Percentiles rank a stretch among this genome's conserved stretches.
Conservation (phyloP, 2,329 filamentous ascomycete genomes). For the Colletotrichum graminicola region DNA sequence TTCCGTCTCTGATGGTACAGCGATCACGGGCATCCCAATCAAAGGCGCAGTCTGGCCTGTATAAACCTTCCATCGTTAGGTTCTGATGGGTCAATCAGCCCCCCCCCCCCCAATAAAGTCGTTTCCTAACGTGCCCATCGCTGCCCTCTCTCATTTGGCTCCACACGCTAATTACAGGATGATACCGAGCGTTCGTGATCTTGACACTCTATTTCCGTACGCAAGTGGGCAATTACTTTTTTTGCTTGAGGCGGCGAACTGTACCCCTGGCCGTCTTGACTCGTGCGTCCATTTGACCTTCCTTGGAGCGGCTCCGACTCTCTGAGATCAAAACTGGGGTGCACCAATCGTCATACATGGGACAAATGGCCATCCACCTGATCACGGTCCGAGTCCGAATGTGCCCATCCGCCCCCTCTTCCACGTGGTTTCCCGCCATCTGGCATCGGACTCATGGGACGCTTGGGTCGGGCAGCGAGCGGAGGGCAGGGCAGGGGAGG, state of each 20-base stretch:
- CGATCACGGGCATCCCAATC: constrained; percentile 3
- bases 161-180: not conserved
- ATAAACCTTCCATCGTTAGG: constrained; percentile 16
- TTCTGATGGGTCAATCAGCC: constrained; percentile 14
- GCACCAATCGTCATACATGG: not conserved
- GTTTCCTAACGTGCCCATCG: constrained; percentile 1
- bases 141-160: constrained; percentile 17
- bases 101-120: not conserved
- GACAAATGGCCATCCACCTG: constrained; percentile 12
- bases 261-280: constrained; percentile 1
- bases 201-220: not conserved
- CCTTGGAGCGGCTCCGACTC: not conserved
- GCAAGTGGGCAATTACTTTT: not conserved
- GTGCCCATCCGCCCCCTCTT: constrained; percentile 24
- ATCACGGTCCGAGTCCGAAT: constrained; percentile 18
- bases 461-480: not conserved
- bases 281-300: constrained; percentile 19
- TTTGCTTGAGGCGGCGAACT: not conserved
- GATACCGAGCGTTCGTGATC: not conserved
- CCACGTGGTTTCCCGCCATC: constrained; percentile 37
- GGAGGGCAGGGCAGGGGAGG: not conserved
- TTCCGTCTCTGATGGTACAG: not conserved
- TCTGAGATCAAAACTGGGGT: not conserved
- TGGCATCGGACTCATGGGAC: constrained; percentile 26
- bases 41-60: not conserved